phyloP scores from a whole-genome alignment of 345 rosid species.

The Hevea brasiliensis region DNA sequence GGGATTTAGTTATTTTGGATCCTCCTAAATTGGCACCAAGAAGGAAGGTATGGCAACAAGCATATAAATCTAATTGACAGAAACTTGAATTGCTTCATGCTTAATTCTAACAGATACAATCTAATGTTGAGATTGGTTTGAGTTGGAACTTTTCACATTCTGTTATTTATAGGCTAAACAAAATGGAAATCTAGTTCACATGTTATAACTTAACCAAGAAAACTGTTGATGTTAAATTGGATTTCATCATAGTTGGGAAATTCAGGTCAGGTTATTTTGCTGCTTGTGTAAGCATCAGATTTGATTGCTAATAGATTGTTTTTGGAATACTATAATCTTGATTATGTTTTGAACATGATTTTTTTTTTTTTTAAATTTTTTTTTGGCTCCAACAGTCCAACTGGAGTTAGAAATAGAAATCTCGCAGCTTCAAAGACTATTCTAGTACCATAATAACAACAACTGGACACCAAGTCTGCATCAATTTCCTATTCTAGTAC shows the following conservation, averaged over 20 bases:
- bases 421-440: too few species aligned
- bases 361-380: too few species aligned
- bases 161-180: neutral
- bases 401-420: too few species aligned
- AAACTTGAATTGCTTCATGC: neutral
- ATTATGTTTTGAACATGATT: neutral
- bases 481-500: too few species aligned
- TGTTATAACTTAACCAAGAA: neutral
- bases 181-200: neutral
- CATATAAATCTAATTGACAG: neutral
- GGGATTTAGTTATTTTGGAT: constrained; percentile 87
- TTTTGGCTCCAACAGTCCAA: too few species aligned
- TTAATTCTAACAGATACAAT: neutral
- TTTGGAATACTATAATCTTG: neutral
- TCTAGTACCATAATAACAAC: too few species aligned
- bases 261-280: neutral
- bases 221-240: too few species aligned
- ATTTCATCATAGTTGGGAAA: neutral
- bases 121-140: neutral
- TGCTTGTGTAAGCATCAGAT: neutral
- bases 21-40: constrained; percentile 90
- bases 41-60: constrained; percentile 50
- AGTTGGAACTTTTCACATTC: neutral
- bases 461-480: too few species aligned
- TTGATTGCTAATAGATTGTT: neutral